A percentile compares a stretch with the other conserved stretches of the same genome.
Conservation (phyloP, 495 filamentous ascomycete genomes). For the Hypoxylon perforatum region DNA sequence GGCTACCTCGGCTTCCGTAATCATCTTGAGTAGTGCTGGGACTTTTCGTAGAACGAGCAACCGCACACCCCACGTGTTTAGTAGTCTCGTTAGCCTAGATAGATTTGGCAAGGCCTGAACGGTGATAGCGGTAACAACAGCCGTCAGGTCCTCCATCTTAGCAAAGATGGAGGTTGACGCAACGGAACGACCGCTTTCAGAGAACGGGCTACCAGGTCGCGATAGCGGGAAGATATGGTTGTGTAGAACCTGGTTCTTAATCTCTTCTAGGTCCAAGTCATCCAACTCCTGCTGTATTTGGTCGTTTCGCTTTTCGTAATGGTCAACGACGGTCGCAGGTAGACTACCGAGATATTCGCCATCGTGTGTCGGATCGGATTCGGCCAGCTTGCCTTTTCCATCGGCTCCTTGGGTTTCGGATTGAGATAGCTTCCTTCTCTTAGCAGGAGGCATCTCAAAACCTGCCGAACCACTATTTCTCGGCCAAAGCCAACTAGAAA, state of each 20-base stretch:
- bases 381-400: slow-evolving; percentile 12
- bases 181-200: slow-evolving; percentile 51
- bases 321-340: slow-evolving; percentile 65
- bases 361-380: slow-evolving; percentile 39
- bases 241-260: slow-evolving; percentile 88
- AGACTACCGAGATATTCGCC: slow-evolving; percentile 75
- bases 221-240: slow-evolving; percentile 73
- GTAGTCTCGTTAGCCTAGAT: slow-evolving; percentile 72
- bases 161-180: slow-evolving; percentile 61
- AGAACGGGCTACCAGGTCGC: slow-evolving; percentile 62
- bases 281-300: slow-evolving; percentile 83
- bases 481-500: slow-evolving; percentile 81
- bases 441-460: slow-evolving; percentile 65
- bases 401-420: slow-evolving; percentile 12
- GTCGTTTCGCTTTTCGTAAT: slow-evolving; percentile 79
- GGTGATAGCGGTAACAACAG: slow-evolving; percentile 87
- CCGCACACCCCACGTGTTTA: slow-evolving; percentile 81
- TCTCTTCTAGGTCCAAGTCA: slow-evolving; percentile 83
- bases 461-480: slow-evolving; percentile 59
- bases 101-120: slow-evolving; percentile 85
- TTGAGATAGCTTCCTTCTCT: slow-evolving; percentile 49
- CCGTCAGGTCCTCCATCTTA: slow-evolving; percentile 83
- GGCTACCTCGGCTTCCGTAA: slow-evolving; percentile 71
- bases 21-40: slow-evolving; percentile 72
- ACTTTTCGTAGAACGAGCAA: slow-evolving; percentile 77